phyloP scores from a whole-genome alignment of 352 stramenopile genomes.

The Plasmopara muralis region DNA sequence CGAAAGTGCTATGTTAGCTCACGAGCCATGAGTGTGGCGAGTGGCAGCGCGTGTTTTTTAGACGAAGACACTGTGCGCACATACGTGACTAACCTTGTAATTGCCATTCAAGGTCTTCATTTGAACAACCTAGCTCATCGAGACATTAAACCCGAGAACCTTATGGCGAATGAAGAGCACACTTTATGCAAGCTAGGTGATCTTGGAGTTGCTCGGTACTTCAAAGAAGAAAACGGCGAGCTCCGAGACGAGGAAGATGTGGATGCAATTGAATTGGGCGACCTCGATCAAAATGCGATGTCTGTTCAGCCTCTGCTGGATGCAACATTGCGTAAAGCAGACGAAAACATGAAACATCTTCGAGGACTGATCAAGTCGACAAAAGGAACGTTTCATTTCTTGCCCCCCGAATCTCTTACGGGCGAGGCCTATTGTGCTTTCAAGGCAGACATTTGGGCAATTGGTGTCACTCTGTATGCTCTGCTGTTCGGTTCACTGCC shows the following conservation, averaged over 20 bases:
- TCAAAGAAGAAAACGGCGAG: conserved; percentile 45
- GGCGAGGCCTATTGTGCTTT: conserved; percentile 70
- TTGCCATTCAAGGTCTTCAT: conserved; percentile 73
- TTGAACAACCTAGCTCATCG: conserved; percentile 69
- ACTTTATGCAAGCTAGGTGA: conserved; percentile 74
- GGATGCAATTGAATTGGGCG: conserved; percentile 40
- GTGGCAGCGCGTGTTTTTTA: conserved; percentile 28
- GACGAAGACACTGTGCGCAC: conserved; percentile 39
- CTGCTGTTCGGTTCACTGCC: conserved; percentile 83
- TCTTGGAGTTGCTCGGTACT: conserved; percentile 75
- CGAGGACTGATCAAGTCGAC: conserved; percentile 55
- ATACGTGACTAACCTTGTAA: conserved; percentile 53
- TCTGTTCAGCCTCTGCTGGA: neutral
- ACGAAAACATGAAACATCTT: conserved; percentile 7
- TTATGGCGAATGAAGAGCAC: conserved; percentile 54
- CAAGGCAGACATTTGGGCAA: conserved; percentile 87
- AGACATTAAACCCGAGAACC: conserved; percentile 83
- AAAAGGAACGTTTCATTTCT: conserved; percentile 74
- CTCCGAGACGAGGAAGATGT: conserved; percentile 47
- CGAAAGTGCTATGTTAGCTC: conserved; percentile 56
- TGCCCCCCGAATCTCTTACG: conserved; percentile 58
- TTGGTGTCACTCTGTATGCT: conserved; percentile 89
- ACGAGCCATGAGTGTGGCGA: conserved; percentile 25
- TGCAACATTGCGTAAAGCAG: neutral
- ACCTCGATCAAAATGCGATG: conserved; percentile 24